Base-by-base conservation (phyloP, 140 eudicot genomes). In the Bidens hawaiensis region DNA sequence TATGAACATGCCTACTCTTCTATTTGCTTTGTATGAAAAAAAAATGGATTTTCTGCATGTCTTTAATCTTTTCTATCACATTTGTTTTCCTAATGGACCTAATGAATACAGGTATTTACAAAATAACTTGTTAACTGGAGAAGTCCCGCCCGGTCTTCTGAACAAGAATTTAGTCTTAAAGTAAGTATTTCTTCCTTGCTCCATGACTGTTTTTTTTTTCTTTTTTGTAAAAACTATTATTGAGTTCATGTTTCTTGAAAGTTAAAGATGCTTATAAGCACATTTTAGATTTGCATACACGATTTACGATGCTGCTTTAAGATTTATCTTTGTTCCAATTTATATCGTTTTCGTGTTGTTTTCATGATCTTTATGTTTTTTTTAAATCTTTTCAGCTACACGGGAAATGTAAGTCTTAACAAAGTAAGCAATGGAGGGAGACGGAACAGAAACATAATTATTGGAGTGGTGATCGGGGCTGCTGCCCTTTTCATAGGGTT, bases 101-200 rank as follows among this genome's bases (percentile, higher is more conserved):
- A 23, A 50, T 70, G 51, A 30, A 23, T 69, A 77, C 91, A 93
- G 99, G 84, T 82, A 82, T 68, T 34, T 93, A 68, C 95, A 93
- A 70, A 81, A 93, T 81, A 93, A 93, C 75, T 17, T 60, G 81
- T 73, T 93, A 62, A 76, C 90, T 2, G 99, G 99, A 62, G 78
- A 70, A 15, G 78, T 88, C 57, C 94, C 96, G 28, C 60, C 95
- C 16, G 68, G 75, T 68, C 94, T 93, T 76, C 74, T 82, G 31
- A 70, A 80, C 65, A 79, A 80, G 64, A 73, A 79, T 49, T 68
- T 85, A 52, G 77, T 69, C 72, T 68, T 85, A 38, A 85, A 93
- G 99, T 93, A 82, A 62, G 99, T 85, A 47, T 28, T 73, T 33
- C 66, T 69, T 50, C 30, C 41, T 26, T 19, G 34, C 71, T 30